Percentiles rank a stretch among this genome's conserved stretches.
These are phyloP conservation scores for Leptographium wingfieldii DNA, from an alignment of 2,329 filamentous ascomycete genomes.

Conservation along the genomic window DNA sequence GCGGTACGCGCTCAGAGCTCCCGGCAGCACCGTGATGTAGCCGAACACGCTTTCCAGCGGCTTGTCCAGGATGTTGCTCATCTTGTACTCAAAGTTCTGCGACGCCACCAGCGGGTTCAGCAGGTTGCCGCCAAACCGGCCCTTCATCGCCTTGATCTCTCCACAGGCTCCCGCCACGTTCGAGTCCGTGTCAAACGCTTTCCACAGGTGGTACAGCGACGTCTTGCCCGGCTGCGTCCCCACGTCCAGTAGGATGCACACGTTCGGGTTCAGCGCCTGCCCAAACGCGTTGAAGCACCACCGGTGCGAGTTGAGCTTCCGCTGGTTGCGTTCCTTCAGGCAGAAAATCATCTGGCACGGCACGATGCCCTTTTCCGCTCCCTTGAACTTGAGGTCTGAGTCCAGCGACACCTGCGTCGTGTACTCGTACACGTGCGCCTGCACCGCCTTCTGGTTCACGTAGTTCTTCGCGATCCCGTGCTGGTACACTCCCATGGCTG, in stretches of 20 bases:
- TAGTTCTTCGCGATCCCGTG: constrained; percentile 97
- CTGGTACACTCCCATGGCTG: constrained; percentile 96
- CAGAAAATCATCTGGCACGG: constrained; percentile 98
- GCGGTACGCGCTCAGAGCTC: constrained; percentile 86
- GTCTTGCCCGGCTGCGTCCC: constrained; percentile 82
- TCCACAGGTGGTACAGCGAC: constrained; percentile 96
- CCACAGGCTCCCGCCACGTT: constrained; percentile 94
- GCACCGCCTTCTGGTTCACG: constrained; percentile 91
- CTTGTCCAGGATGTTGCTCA: constrained; percentile 98
- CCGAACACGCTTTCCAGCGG: constrained; percentile 94
- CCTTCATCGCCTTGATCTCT: constrained; percentile 96
- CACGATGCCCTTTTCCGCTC: constrained; percentile 96
- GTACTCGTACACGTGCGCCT: constrained; percentile 96
- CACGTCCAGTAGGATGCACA: constrained; percentile 93
- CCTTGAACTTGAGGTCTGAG: constrained; percentile 94
- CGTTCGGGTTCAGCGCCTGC: constrained; percentile 80
- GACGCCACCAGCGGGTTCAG: constrained; percentile 91
- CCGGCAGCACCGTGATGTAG: constrained; percentile 93
- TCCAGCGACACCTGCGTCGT: constrained; percentile 96
- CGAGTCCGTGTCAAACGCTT: constrained; percentile 95
- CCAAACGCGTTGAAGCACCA: constrained; percentile 99
- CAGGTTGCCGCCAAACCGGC: constrained; percentile 67
- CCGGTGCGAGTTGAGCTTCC: constrained; percentile 95
- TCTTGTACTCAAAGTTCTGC: constrained; percentile 99
- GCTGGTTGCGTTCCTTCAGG: constrained; percentile 92